A percentile compares a stretch with the other conserved stretches of the same genome.
Conservation (phyloP, 129 eudicot species). For the Tagetes patula region DNA sequence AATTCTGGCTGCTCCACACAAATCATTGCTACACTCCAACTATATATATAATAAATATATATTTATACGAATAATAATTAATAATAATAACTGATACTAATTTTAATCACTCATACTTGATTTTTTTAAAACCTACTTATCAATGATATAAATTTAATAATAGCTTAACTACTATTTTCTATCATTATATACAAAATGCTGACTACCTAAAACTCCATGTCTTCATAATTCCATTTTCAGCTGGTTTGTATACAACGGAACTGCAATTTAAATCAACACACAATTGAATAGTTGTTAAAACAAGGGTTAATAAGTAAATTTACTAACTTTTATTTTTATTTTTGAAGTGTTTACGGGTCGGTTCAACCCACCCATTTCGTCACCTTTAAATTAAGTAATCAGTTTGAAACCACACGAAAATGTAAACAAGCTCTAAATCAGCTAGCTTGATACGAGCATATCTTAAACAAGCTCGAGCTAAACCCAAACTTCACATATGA, state of each 20-base stretch:
- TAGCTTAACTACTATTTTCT: constrained; percentile 24
- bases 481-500: not conserved
- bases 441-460: not conserved
- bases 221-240: constrained; percentile 79
- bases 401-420: not conserved
- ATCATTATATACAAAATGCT: constrained; percentile 46
- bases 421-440: not conserved
- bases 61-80: constrained; percentile 20
- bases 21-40: constrained; percentile 31
- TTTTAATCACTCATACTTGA: constrained; percentile 21
- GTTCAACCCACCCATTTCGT: not conserved
- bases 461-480: not conserved
- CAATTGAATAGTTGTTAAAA: not conserved
- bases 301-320: not conserved
- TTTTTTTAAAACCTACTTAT: constrained; percentile 26
- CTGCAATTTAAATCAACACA: constrained; percentile 38
- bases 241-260: constrained; percentile 66
- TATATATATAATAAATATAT: constrained; percentile 22
- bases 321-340: not conserved
- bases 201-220: constrained; percentile 32
- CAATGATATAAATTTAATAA: constrained; percentile 8
- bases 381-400: not conserved
- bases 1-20: constrained; percentile 8
- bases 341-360: not conserved
- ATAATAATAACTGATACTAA: constrained; percentile 20